phyloP scores from a whole-genome alignment of 495 filamentous ascomycete genomes.

The Hyaloscypha bicolor region DNA sequence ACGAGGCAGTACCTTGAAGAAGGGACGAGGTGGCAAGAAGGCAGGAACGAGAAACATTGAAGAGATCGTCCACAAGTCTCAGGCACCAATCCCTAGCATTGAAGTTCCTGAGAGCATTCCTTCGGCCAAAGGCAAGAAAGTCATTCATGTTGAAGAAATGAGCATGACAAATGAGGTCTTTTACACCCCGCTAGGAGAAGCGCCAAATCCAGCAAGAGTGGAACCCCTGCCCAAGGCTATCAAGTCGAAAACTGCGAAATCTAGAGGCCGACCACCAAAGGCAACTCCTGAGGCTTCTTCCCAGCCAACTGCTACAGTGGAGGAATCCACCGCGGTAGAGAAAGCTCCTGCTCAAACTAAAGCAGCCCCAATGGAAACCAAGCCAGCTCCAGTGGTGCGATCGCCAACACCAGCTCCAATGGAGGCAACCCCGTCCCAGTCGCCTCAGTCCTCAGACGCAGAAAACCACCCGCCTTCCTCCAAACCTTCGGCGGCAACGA shows the following conservation, averaged over 20 bases:
- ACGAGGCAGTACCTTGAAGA: conserved; percentile 45
- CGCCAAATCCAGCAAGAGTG: conserved; percentile 1
- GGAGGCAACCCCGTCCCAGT: conserved; percentile 52
- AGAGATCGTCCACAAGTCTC: conserved; percentile 34
- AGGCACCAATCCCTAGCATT: neutral
- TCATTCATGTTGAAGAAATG: conserved; percentile 20
- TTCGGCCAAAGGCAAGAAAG: conserved; percentile 23
- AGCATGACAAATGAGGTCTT: conserved; percentile 23
- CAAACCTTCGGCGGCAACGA: conserved; percentile 42
- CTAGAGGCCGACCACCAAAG: conserved; percentile 23
- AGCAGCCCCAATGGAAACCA: conserved; percentile 21
- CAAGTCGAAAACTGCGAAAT: conserved; percentile 22
- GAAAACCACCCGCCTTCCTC: conserved; percentile 76
- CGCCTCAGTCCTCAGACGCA: conserved; percentile 77
- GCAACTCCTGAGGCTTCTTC: conserved; percentile 21
- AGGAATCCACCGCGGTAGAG: neutral
- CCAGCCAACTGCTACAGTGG: conserved; percentile 18
- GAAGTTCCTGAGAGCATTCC: conserved; percentile 6
- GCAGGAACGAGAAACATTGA: conserved; percentile 33
- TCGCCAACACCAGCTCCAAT: conserved; percentile 28
- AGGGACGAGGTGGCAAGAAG: conserved; percentile 50
- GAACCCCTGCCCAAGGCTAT: conserved; percentile 11
- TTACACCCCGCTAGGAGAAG: conserved; percentile 18
- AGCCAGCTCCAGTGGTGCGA: conserved; percentile 3
- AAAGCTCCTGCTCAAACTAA: neutral